Evolutionary conservation across 2,329 filamentous ascomycete genomes (phyloP).

Genomic region (Diaporthe australafricana): DNA sequence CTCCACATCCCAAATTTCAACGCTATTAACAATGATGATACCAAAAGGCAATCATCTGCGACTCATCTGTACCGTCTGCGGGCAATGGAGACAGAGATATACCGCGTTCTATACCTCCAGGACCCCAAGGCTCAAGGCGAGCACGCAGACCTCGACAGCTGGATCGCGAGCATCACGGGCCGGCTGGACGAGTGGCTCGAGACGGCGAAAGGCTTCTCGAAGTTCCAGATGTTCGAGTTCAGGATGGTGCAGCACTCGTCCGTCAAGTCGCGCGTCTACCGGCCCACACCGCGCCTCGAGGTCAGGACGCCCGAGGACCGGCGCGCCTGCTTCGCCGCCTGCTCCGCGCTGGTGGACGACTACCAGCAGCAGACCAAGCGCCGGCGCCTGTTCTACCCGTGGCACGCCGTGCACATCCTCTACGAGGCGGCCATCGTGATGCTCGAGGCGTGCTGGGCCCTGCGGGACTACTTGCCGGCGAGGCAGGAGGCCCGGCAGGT

Average conservation of each 20-base stretch:
- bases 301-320: conserved; percentile 26
- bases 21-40: conserved; percentile 20
- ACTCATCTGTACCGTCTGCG: conserved; percentile 28
- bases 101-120: conserved; percentile 25
- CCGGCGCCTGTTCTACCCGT: conserved; percentile 29
- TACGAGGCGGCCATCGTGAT: conserved; percentile 28
- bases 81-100: conserved; percentile 29
- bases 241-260: conserved; percentile 26
- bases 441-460: conserved; percentile 30
- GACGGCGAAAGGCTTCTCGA: conserved; percentile 15
- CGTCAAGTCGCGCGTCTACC: conserved; percentile 25
- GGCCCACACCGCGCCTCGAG: conserved; percentile 27
- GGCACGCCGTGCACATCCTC: conserved; percentile 30
- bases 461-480: conserved; percentile 10
- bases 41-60: conserved; percentile 17
- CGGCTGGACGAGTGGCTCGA: conserved; percentile 39
- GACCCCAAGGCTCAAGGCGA: conserved; percentile 11
- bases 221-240: conserved; percentile 33
- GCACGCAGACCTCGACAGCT: neutral
- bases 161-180: conserved; percentile 45
- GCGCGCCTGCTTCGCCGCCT: conserved; percentile 16
- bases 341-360: conserved; percentile 21
- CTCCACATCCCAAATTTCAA: conserved; percentile 13
- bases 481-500: conserved; percentile 25
- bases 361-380: conserved; percentile 26